Conservation (phyloP, 2,329 filamentous ascomycete species). For the Drechmeria coniospora region DNA sequence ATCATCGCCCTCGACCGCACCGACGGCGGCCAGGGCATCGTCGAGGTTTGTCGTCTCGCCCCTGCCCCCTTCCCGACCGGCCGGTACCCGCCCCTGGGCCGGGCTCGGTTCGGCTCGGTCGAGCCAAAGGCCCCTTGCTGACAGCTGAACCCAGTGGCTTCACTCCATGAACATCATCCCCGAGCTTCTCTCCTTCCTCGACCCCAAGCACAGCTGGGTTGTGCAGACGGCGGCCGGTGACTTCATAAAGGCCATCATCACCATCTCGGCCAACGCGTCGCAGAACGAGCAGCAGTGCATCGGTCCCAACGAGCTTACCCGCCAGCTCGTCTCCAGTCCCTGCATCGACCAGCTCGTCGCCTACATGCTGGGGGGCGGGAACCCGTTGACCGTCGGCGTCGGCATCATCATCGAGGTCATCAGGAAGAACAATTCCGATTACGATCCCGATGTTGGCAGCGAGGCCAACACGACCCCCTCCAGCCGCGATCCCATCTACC, state of each 20-base stretch:
- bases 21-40: constrained; percentile 80
- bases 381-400: constrained; percentile 87
- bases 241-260: constrained; percentile 97
- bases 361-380: constrained; percentile 87
- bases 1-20: constrained; percentile 92
- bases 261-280: constrained; percentile 93
- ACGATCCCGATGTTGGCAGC: constrained; percentile 80
- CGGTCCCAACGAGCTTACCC: constrained; percentile 88
- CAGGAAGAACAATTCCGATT: constrained; percentile 97
- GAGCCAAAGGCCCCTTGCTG: neutral
- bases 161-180: constrained; percentile 81
- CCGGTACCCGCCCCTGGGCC: too few relatives aligned
- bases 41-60: constrained; percentile 51
- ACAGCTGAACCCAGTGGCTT: constrained; percentile 51
- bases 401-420: constrained; percentile 98
- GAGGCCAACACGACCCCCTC: constrained; percentile 69
- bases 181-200: constrained; percentile 70
- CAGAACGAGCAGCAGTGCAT: constrained; percentile 99
- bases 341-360: constrained; percentile 75
- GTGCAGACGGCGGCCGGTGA: constrained; percentile 95
- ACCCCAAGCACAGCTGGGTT: constrained; percentile 69
- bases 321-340: constrained; percentile 75
- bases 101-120: too few relatives aligned
- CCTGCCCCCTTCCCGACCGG: constrained; percentile 1
- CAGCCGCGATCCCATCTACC: constrained; percentile 82